Evolutionary conservation across 257 asterid species (phyloP), one percentile per base, ranked within the genome.

Genomic region (Penstemon barbatus): DNA sequence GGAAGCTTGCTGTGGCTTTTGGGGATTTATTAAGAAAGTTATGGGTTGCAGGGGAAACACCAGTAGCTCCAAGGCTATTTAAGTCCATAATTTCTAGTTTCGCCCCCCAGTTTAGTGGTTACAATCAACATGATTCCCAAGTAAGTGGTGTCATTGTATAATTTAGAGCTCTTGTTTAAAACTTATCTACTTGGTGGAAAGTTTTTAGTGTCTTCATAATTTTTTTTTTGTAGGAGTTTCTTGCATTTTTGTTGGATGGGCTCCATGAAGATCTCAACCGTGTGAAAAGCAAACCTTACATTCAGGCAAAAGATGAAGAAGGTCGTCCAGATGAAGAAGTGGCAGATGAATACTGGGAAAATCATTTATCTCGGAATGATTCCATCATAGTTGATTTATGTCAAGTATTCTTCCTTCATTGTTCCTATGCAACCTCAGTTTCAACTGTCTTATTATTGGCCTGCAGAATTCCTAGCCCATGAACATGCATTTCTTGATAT

Each of bases 211-310:
- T 72, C 44, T 58, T 72, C 43, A 45, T 64, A 48, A 72, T 56
- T 59, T 73, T 11, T 52, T 9, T 48, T 36, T 59, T 51, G 65
- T 74, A 89, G 96, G 96, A 89, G 73, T 81, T 85, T 69, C 92
- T 87, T 74, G 81, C 90, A 8, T 89, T 82, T 58, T 76, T 89
- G 71, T 77, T 89, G 89, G 91, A 86, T 83, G 94, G 90, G 39
- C 90, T 89, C 71, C 94, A 89, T 49, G 96, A 86, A 79, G 96
- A 89, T 79, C 84, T 89, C 52, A 86, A 86, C 69, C 90, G 90
- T 25, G 96, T 89, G 79, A 86, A 84, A 71, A 71, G 60, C 53
- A 86, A 86, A 74, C 94, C 94, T 41, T 86, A 86, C 66, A n/a
- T 78, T 48, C 77, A 80, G 73, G 75, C 81, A 33, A 81, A 77